Evolutionary conservation across 257 asterid species (phyloP), one percentile per base, ranked within the genome.

Genomic region (Verbascum thapsus): DNA sequence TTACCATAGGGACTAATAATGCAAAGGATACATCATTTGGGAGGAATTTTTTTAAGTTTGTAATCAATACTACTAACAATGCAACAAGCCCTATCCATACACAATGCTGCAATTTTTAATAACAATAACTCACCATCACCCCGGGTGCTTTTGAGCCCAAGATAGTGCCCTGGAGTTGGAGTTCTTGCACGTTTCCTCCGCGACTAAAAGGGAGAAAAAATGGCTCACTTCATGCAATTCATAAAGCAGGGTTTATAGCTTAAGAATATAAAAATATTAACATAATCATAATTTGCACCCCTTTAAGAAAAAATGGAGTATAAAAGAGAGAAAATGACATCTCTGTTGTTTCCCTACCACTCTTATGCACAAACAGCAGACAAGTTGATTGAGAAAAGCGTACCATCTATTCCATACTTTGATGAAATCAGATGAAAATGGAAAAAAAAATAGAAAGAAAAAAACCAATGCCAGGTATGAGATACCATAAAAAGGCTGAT

Each of bases 81-180:
- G 5, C 32, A 26, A 5, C 32, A 5, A 26, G 5, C 32, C 32
- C n/a, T 26, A 26, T 26, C 32, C 32, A 26, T 26, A 5, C 3
- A 26, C 32, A 5, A 26, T 26, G 32, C 32, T 26, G 32, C 32
- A 26, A 26, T 26, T 26, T 26, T 26, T 26, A 26, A 53, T 5
- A 15, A 13, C 8, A 52, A 66, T 13, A 52, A 76, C 88, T 80
- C 82, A 89, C 95, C 88, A 39, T 85, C 90, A 45, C 78, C 94
- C 70, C 97, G 88, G 44, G 84, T 81, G 70, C 86, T 94, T 72
- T 87, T 89, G 53, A 94, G 90, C 60, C 97, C 99, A 43, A 90
- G 97, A 81, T 94, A 94, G 73, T 87, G 96, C 67, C 99, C 99
- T 65, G 97, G 99, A 49, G 97, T 90, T 3, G 97, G 99, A 66